These are phyloP conservation scores for Russula griseocarnosa DNA, from an alignment of 768 basidiomycete genomes.

Conservation along the genomic window DNA sequence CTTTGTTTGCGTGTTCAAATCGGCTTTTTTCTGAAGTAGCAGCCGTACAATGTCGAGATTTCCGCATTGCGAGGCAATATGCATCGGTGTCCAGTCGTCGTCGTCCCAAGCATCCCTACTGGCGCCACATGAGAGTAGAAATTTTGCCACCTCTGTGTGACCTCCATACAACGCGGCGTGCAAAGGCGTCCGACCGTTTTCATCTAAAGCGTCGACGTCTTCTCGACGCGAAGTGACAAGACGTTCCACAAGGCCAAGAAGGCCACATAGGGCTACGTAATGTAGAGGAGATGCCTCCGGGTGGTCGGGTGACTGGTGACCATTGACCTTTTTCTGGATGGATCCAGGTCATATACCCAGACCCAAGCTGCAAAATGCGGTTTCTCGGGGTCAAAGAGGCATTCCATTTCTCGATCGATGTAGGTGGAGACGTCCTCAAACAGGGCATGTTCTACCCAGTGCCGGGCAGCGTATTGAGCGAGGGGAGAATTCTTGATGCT, in stretches of 20 bases:
- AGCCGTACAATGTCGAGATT: slow-evolving; percentile 3
- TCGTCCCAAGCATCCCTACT: background rate
- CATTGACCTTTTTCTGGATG: background rate
- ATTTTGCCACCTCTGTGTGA: slow-evolving; percentile 3
- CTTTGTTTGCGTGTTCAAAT: slow-evolving; percentile 3
- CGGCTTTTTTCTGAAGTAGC: background rate
- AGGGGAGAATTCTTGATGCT: slow-evolving; percentile 4
- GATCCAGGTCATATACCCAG: slow-evolving; percentile 2
- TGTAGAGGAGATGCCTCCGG: slow-evolving; percentile 1
- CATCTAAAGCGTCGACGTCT: background rate
- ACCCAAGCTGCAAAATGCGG: slow-evolving; percentile 13
- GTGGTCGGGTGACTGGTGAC: background rate
- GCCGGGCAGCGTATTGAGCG: slow-evolving; percentile 1
- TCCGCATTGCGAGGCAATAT: slow-evolving; percentile 3
- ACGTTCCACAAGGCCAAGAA: background rate
- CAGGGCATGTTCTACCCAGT: slow-evolving; percentile 12
- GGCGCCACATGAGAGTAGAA: background rate
- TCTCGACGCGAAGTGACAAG: background rate
- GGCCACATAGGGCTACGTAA: background rate
- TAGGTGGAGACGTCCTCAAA: background rate
- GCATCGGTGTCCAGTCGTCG: slow-evolving; percentile 1
- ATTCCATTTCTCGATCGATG: background rate
- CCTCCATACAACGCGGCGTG: background rate
- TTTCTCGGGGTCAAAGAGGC: slow-evolving; percentile 1
- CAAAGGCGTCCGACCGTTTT: background rate